phyloP scores from a whole-genome alignment of 306 rosid species.

The Cicer bijugum region DNA sequence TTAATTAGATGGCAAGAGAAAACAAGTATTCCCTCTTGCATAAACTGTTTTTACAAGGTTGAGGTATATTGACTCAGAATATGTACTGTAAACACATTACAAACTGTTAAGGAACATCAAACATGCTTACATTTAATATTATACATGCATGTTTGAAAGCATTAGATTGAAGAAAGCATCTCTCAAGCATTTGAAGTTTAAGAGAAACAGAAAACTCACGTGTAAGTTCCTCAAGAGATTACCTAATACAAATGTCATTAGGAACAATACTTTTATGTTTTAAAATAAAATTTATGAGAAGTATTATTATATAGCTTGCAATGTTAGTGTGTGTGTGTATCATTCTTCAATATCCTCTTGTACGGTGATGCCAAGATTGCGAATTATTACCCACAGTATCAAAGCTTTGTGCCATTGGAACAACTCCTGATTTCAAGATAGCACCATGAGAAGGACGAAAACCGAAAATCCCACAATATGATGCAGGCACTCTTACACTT shows the following conservation, averaged over 20 bases:
- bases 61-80: no score
- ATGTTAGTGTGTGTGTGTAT: neutral
- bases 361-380: neutral
- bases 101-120: no score
- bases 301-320: neutral
- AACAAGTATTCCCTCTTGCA: no score
- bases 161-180: neutral
- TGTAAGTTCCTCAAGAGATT: no score
- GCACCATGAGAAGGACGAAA: constrained; percentile 84
- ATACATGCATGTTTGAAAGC: no score
- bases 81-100: no score
- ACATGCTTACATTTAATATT: no score
- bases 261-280: neutral
- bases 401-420: constrained; percentile 89
- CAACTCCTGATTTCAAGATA: constrained; percentile 69
- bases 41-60: no score
- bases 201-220: neutral
- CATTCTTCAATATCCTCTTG: neutral
- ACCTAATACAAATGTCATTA: neutral
- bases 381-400: constrained; percentile 81
- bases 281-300: neutral
- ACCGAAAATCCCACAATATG: constrained; percentile 90
- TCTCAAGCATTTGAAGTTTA: neutral
- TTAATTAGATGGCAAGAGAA: no score
- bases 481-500: constrained; percentile 91